phyloP scores from a whole-genome alignment of 2,329 filamentous ascomycete genomes.

The Ceratocystis diversiconidia region DNA sequence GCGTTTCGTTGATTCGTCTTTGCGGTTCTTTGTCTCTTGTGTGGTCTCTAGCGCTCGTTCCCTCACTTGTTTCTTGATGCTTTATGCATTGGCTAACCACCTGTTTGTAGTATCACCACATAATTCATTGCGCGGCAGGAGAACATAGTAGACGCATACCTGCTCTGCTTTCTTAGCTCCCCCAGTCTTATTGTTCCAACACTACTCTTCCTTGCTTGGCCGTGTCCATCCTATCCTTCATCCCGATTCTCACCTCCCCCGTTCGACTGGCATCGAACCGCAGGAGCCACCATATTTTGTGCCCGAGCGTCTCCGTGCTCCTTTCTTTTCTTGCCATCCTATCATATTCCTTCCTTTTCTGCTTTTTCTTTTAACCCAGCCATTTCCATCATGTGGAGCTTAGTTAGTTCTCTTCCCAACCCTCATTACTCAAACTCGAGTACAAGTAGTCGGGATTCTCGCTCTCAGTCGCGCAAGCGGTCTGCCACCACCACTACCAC shows the following conservation, averaged over 20 bases:
- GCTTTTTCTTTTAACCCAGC: slow-evolving; percentile 3
- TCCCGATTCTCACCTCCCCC: slow-evolving; percentile 11
- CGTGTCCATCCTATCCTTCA: background rate
- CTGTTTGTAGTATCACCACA: background rate
- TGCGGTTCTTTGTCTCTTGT: background rate
- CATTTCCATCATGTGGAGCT: slow-evolving; percentile 16
- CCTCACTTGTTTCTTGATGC: background rate
- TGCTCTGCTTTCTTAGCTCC: background rate
- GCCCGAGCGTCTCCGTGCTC: slow-evolving; percentile 7
- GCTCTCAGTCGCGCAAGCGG: slow-evolving; percentile 14
- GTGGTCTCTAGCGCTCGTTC: background rate
- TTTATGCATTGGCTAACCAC: background rate
- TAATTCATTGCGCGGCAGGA: no score
- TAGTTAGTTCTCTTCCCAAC: slow-evolving; percentile 15
- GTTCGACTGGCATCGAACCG: slow-evolving; percentile 6
- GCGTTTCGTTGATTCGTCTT: background rate
- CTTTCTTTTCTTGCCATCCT: background rate
- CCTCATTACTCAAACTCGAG: slow-evolving; percentile 12
- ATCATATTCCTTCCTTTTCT: background rate
- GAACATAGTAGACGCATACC: background rate
- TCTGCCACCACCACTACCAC: slow-evolving; percentile 11
- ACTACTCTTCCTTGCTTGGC: background rate
- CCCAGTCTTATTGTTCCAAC: background rate
- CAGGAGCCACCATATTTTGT: slow-evolving; percentile 4
- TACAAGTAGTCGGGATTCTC: slow-evolving; percentile 14